Percentiles rank a stretch among this genome's conserved stretches.
Conservation (phyloP, 2,329 filamentous ascomycete genomes). For the Fonsecaea nubica region DNA sequence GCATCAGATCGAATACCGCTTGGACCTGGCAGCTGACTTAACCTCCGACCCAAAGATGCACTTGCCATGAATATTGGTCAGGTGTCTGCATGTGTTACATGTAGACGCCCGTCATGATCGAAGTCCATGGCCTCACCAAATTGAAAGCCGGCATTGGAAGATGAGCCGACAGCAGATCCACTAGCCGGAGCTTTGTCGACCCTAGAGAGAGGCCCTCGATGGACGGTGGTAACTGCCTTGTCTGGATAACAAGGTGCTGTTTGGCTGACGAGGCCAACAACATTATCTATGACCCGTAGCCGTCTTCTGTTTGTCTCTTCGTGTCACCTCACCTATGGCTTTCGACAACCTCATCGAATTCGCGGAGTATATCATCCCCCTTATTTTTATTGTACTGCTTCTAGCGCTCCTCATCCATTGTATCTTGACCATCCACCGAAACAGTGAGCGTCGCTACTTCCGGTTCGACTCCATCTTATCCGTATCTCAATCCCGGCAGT, state of each 20-base stretch:
- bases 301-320: constrained; percentile 17
- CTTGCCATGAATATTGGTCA: neutral
- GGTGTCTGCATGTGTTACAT: neutral
- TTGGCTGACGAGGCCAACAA: neutral
- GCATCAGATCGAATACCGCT: neutral
- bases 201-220: neutral
- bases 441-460: constrained; percentile 24
- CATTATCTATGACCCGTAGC: neutral
- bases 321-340: constrained; percentile 21
- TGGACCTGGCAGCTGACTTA: neutral
- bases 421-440: constrained; percentile 27
- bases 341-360: constrained; percentile 25
- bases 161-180: neutral
- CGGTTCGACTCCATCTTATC: constrained; percentile 24
- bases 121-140: neutral
- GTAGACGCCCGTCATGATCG: neutral
- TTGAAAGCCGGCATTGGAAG: neutral
- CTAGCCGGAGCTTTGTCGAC: neutral
- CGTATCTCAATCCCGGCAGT: constrained; percentile 13
- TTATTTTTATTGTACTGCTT: constrained; percentile 34
- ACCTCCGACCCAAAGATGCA: neutral
- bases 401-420: constrained; percentile 36
- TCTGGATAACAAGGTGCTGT: constrained; percentile 9
- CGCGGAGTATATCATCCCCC: constrained; percentile 27
- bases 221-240: constrained; percentile 1